A percentile compares a stretch with the other conserved stretches of the same genome.
Evolutionary conservation across 352 stramenopile genomes (phyloP).

Genomic region (Phytophthora sp.): DNA sequence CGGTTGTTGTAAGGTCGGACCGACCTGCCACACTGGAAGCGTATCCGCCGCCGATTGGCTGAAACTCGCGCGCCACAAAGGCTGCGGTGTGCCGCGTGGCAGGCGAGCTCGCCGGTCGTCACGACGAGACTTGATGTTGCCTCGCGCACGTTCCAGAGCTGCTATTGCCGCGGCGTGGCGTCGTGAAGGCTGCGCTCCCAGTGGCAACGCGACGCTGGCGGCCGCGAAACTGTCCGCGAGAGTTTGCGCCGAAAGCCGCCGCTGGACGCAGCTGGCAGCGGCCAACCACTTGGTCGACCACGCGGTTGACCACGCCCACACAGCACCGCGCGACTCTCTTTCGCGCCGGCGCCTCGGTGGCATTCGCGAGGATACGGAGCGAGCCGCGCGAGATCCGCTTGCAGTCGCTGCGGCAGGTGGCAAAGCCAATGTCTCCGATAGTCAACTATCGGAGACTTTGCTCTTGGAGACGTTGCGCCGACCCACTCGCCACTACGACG

Average conservation of each 20-base stretch:
- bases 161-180: background rate
- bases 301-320: background rate
- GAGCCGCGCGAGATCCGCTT: background rate
- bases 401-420: background rate
- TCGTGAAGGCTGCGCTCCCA: slow-evolving; percentile 1
- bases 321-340: slow-evolving; percentile 1
- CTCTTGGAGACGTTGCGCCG: too few relatives aligned
- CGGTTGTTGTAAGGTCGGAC: slow-evolving; percentile 7
- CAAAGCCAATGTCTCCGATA: too few relatives aligned
- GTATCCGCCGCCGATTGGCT: slow-evolving; percentile 1
- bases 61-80: too few relatives aligned
- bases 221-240: background rate
- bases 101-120: slow-evolving; percentile 24
- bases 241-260: too few relatives aligned
- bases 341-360: background rate
- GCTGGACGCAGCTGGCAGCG: background rate
- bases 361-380: too few relatives aligned
- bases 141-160: background rate
- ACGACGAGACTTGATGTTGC: slow-evolving; percentile 15
- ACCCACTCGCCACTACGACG: too few relatives aligned
- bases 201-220: background rate
- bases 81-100: slow-evolving; percentile 48
- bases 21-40: slow-evolving; percentile 16
- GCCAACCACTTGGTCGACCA: too few relatives aligned
- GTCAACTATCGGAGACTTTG: too few relatives aligned